A percentile compares a stretch with the other conserved stretches of the same genome.
Evolutionary conservation across 768 basidiomycete species (phyloP).

Genomic region (Phanerochaete carnosa): DNA sequence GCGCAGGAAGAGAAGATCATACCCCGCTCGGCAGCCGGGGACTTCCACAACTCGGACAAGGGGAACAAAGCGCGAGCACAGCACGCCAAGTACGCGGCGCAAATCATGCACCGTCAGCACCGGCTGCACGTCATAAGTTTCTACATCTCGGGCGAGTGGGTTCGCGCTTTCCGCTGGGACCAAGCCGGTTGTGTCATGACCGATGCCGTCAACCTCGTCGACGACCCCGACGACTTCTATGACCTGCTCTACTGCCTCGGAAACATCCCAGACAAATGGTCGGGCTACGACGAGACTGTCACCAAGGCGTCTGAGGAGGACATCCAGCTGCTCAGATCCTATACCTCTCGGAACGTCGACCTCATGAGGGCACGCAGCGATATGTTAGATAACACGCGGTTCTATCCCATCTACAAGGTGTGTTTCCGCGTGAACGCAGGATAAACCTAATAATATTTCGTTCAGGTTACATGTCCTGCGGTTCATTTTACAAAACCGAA

Average conservation of each 20-base stretch:
- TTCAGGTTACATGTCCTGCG: background rate
- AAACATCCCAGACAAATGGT: background rate
- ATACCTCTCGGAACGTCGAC: background rate
- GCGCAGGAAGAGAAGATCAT: background rate
- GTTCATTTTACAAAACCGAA: background rate
- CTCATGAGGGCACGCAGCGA: slow-evolving; percentile 1
- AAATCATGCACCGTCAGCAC: background rate
- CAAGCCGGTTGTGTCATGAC: background rate
- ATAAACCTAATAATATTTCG: background rate
- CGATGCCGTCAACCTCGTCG: background rate
- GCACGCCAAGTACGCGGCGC: background rate
- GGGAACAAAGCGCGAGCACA: background rate
- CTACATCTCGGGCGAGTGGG: background rate
- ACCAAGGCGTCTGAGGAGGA: background rate
- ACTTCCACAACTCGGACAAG: background rate
- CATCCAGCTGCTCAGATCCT: background rate
- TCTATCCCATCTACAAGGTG: background rate
- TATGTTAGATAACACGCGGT: background rate
- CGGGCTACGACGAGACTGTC: background rate
- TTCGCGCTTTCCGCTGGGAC: slow-evolving; percentile 9
- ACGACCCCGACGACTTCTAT: background rate
- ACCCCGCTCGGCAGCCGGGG: background rate
- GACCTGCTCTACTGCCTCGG: background rate
- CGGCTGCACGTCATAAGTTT: background rate
- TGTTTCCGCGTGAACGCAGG: too few relatives aligned